Conservation (phyloP, 2,329 filamentous ascomycete species). For the Trichoderma gracile region DNA sequence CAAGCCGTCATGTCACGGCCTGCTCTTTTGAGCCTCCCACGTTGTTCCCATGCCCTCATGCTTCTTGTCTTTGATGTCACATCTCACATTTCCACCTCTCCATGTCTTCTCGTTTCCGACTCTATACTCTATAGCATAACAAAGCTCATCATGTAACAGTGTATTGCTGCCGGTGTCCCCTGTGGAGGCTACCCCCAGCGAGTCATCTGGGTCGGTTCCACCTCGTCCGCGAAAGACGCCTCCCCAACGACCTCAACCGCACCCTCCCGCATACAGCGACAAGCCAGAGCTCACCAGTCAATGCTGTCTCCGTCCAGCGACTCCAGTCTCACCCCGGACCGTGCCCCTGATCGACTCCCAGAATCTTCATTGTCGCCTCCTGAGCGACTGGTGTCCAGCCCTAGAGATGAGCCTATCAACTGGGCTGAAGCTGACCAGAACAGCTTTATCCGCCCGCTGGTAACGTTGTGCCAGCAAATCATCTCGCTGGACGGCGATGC, state of each 20-base stretch:
- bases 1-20: background rate
- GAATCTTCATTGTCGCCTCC: constrained; percentile 16
- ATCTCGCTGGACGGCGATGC: constrained; percentile 28
- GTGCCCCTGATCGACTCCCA: background rate
- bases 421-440: constrained; percentile 28
- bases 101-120: no score
- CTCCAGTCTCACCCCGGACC: constrained; percentile 13
- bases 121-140: no score
- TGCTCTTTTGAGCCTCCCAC: background rate
- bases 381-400: constrained; percentile 12
- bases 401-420: constrained; percentile 12
- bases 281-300: constrained; percentile 4
- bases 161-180: constrained; percentile 33
- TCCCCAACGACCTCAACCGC: background rate
- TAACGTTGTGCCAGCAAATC: constrained; percentile 33
- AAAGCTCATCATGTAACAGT: constrained; percentile 27
- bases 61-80: no score
- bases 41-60: no score
- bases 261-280: background rate
- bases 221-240: constrained; percentile 19
- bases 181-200: constrained; percentile 39
- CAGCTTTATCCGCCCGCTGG: constrained; percentile 31
- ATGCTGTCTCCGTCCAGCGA: constrained; percentile 11
- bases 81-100: no score
- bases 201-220: constrained; percentile 35